Evolutionary conservation across 2,329 filamentous ascomycete genomes (phyloP).

Genomic region (Clonostachys rhizophaga): DNA sequence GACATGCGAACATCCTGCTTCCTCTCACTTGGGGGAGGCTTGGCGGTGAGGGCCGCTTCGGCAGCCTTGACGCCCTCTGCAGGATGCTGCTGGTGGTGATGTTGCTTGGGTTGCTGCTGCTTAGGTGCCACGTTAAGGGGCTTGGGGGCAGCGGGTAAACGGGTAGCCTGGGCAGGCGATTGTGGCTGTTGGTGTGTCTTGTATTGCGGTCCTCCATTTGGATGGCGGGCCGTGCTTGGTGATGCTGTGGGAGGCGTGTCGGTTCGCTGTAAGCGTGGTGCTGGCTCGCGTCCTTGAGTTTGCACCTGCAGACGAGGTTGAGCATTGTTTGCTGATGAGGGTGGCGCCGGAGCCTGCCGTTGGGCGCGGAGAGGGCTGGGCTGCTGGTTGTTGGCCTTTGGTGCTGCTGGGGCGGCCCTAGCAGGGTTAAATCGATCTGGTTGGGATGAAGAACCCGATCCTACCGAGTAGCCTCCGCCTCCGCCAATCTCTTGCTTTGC

Average conservation of each 20-base stretch:
- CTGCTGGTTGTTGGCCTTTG: slow-evolving; percentile 54
- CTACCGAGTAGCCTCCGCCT: slow-evolving; percentile 48
- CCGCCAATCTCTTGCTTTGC: slow-evolving; percentile 89
- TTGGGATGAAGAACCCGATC: slow-evolving; percentile 23
- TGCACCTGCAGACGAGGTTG: slow-evolving; percentile 40
- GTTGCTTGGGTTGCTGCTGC: slow-evolving; percentile 41
- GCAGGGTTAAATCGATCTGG: slow-evolving; percentile 80
- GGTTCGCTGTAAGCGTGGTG: slow-evolving; percentile 36
- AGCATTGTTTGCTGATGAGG: slow-evolving; percentile 29
- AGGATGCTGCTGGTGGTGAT: slow-evolving; percentile 25
- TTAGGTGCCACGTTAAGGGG: slow-evolving; percentile 75
- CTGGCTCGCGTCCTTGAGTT: too few relatives aligned
- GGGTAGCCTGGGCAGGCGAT: slow-evolving; percentile 36
- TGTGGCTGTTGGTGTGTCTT: slow-evolving; percentile 19
- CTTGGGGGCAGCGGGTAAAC: slow-evolving; percentile 60
- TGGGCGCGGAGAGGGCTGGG: slow-evolving; percentile 59
- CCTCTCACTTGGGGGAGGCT: slow-evolving; percentile 66
- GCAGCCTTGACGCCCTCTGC: slow-evolving; percentile 79
- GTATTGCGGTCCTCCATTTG: slow-evolving; percentile 31
- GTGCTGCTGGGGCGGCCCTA: slow-evolving; percentile 78
- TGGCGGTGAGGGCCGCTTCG: slow-evolving; percentile 82
- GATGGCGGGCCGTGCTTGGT: slow-evolving; percentile 48
- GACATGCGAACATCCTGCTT: slow-evolving; percentile 97
- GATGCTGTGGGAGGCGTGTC: slow-evolving; percentile 41
- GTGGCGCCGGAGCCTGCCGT: slow-evolving; percentile 76